phyloP scores from a whole-genome alignment of 805 yeast genomes.

The Barnettozyma salicaria region DNA sequence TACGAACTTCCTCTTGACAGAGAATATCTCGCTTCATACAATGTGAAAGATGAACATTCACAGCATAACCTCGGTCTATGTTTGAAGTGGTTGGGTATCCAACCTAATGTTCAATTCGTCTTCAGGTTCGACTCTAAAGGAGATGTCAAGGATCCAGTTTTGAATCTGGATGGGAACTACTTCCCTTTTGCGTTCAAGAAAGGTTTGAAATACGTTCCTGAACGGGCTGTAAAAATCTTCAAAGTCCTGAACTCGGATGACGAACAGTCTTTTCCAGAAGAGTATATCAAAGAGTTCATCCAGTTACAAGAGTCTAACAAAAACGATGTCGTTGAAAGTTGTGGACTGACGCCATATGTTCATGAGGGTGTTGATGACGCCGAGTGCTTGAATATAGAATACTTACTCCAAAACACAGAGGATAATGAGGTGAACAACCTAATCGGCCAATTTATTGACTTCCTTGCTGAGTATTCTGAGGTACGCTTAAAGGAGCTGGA shows the following conservation, averaged over 20 bases:
- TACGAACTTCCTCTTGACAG: constrained; percentile 33
- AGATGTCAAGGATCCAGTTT: constrained; percentile 12
- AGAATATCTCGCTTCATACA: constrained; percentile 12
- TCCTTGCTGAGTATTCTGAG: constrained; percentile 16
- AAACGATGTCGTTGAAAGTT: constrained; percentile 21
- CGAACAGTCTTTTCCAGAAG: constrained; percentile 8
- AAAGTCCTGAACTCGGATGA: constrained; percentile 7
- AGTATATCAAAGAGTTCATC: constrained; percentile 13
- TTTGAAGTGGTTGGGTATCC: constrained; percentile 33
- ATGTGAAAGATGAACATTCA: constrained; percentile 11
- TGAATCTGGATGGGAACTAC: constrained; percentile 30
- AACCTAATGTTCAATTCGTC: constrained; percentile 37
- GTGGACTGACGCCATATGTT: constrained; percentile 19
- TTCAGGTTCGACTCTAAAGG: constrained; percentile 20
- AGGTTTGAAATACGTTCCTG: constrained; percentile 17
- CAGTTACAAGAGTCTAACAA: constrained; percentile 16
- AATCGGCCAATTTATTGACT: constrained; percentile 19
- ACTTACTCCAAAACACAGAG: constrained; percentile 12
- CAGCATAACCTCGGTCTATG: constrained; percentile 23
- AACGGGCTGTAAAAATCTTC: constrained; percentile 18
- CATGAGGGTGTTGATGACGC: constrained; percentile 13
- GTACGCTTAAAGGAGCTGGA: constrained; percentile 8
- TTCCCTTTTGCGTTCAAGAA: constrained; percentile 29
- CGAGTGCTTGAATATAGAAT: constrained; percentile 12
- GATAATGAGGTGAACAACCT: constrained; percentile 19